phyloP scores from a whole-genome alignment of 2,329 filamentous ascomycete genomes.

The Sporothrix phasma region DNA sequence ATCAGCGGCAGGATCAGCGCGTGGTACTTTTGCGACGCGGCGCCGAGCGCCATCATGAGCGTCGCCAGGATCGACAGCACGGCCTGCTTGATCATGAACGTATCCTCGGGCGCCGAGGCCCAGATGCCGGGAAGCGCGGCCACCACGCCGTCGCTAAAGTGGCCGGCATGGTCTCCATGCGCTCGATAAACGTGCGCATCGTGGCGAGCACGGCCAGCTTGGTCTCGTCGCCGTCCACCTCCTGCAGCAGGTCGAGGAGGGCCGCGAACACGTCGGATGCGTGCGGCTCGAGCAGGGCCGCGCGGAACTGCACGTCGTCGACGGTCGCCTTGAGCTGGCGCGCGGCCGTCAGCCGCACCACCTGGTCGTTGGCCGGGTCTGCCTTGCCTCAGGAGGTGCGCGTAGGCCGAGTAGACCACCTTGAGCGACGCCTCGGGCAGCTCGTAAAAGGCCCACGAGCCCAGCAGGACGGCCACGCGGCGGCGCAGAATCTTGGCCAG shows the following conservation, averaged over 20 bases:
- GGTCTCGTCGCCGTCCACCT: conserved; percentile 74
- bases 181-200: conserved; percentile 66
- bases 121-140: conserved; percentile 70
- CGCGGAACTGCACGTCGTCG: conserved; percentile 74
- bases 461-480: conserved; percentile 78
- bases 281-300: conserved; percentile 65
- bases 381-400: conserved; percentile 69
- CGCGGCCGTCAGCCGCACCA: conserved; percentile 85
- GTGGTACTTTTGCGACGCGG: conserved; percentile 69
- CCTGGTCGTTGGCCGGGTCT: conserved; percentile 75
- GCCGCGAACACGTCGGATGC: conserved; percentile 62
- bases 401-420: conserved; percentile 79
- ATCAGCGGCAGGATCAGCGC: conserved; percentile 73
- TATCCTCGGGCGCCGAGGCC: conserved; percentile 68
- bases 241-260: conserved; percentile 67
- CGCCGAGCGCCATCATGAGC: conserved; percentile 76
- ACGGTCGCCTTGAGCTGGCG: conserved; percentile 71
- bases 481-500: conserved; percentile 75
- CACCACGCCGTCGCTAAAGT: conserved; percentile 72
- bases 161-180: conserved; percentile 65
- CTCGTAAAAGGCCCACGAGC: conserved; percentile 79
- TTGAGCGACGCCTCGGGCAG: conserved; percentile 57
- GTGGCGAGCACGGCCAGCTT: conserved; percentile 87
- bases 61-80: conserved; percentile 79
- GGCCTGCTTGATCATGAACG: conserved; percentile 88